Percentiles rank a stretch among this genome's conserved stretches.
Conservation (phyloP, 306 rosid genomes). For the Cucurbita moschata region DNA sequence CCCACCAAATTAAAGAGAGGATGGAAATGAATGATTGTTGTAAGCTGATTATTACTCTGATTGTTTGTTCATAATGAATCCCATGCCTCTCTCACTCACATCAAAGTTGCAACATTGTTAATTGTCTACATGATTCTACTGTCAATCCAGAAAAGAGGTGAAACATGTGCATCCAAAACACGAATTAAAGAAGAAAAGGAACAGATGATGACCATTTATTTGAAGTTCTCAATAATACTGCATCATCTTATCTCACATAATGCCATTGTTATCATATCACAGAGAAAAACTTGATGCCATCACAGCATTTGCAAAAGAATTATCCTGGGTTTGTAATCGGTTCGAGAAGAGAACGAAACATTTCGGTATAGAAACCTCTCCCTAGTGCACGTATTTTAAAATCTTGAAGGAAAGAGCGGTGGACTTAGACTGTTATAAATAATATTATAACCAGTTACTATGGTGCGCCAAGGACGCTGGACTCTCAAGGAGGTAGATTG, state of each 20-base stretch:
- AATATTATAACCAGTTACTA: too few relatives aligned
- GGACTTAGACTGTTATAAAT: too few relatives aligned
- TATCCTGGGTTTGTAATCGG: neutral
- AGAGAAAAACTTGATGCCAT: too few relatives aligned
- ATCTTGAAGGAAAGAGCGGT: too few relatives aligned
- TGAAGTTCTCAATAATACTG: neutral
- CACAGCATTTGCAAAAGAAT: neutral
- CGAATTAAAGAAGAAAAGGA: neutral
- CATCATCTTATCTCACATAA: neutral
- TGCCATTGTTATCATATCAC: neutral
- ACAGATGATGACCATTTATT: neutral
- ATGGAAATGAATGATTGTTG: conserved; percentile 4
- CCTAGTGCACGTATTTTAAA: too few relatives aligned
- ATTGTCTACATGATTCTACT: neutral
- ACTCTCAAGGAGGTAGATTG: too few relatives aligned
- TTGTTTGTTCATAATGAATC: conserved; percentile 7
- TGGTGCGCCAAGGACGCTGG: too few relatives aligned
- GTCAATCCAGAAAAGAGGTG: neutral
- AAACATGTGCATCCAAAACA: neutral
- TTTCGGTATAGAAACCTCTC: too few relatives aligned
- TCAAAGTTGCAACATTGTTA: neutral
- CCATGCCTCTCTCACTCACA: neutral
- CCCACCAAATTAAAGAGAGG: conserved; percentile 1
- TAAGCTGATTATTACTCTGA: conserved; percentile 4
- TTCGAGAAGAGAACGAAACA: too few relatives aligned